Conservation (phyloP, 331 rosid species). For the Cucumis variabilis region DNA sequence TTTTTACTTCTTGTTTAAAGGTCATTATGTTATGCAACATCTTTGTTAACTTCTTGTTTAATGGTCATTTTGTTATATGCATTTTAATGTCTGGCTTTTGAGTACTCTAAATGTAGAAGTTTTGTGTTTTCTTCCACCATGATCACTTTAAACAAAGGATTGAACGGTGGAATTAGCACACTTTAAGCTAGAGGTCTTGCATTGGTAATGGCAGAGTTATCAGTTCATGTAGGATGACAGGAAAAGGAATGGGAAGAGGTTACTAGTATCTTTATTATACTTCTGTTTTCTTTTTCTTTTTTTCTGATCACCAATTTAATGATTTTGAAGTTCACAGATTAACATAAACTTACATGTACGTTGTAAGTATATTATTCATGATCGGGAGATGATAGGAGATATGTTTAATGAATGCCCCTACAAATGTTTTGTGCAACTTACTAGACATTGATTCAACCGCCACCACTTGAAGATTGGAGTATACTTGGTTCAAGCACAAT, state of each 20-base stretch:
- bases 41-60: too few species aligned
- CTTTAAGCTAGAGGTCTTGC: slow-evolving; percentile 97
- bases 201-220: slow-evolving; percentile 70
- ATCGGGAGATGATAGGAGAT: too few species aligned
- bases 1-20: too few species aligned
- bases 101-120: not conserved
- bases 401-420: too few species aligned
- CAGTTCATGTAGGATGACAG: slow-evolving; percentile 72
- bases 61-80: too few species aligned
- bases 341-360: too few species aligned
- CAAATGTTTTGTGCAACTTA: too few species aligned
- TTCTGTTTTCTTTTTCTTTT: slow-evolving; percentile 40
- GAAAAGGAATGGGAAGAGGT: slow-evolving; percentile 67
- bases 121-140: not conserved
- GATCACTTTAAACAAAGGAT: slow-evolving; percentile 89
- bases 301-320: slow-evolving; percentile 26
- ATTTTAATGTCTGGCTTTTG: not conserved
- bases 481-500: too few species aligned
- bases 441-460: too few species aligned
- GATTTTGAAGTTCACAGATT: not conserved
- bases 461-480: too few species aligned
- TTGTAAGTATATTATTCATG: too few species aligned
- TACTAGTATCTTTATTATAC: slow-evolving; percentile 66
- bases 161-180: slow-evolving; percentile 93
- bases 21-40: too few species aligned